Base-by-base conservation (phyloP, 116 monocot genomes). In the Thalassia testudinum region DNA sequence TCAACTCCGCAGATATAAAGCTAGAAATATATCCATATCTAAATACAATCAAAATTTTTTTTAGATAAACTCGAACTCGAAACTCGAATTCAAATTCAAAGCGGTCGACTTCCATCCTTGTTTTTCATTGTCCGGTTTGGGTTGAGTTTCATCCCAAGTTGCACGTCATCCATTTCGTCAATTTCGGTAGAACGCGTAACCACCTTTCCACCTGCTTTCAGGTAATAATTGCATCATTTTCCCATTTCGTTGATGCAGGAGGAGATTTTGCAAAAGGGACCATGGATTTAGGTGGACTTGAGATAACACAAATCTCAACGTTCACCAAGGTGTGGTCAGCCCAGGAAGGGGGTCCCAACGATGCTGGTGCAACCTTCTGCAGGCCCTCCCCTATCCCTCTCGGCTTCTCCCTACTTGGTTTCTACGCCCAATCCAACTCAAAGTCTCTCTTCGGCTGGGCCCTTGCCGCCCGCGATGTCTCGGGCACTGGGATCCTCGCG, bases 251-350 rank as follows among this genome's bases (percentile, higher is more conserved):
- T 34, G 10, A 5, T 34, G 30, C 30, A 34, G 30, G 45, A 45
- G 45, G 19, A 4, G 77, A 77, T n/a, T 92, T 92, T 65, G 86
- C 69, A 12, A 68, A 48, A 14, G 92, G 86, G 7, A 66, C 43
- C 30, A 77, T 92, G 42, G 74, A 80, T 53, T 68, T 92, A 0
- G 92, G 76, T 37, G 92, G 82, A 14, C 60, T 92, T 1, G 72
- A 92, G 52, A 69, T 83, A 7, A 25, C 47, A 21, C 76, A 77
- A 25, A 66, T 86, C 19, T 67, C 86, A 0, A 72, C 69, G 6
- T 83, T 92, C 67, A 61, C 72, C n/a, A 72, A 75, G 56, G 64
- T 86, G 1, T 92, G 92, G 86, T 54, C 74, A 12, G 50, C 62
- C 57, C 53, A 49, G 7, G 69, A 82, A 47, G 85, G 78, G 10